Percentiles rank a stretch among this genome's conserved stretches.
phyloP scores from a whole-genome alignment of 2,329 filamentous ascomycete species.

The Endocalyx cinctus region DNA sequence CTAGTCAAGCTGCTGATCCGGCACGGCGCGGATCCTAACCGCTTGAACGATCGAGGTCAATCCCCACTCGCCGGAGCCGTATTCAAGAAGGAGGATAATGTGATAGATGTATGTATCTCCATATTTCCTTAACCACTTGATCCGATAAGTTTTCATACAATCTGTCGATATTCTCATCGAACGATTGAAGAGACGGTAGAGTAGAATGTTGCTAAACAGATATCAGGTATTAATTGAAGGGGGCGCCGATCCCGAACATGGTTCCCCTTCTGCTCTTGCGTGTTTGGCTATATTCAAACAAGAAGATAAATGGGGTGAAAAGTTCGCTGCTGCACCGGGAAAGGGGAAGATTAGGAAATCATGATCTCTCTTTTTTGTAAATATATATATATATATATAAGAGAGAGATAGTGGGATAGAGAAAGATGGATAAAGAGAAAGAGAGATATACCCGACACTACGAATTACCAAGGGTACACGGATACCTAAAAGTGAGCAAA shows the following conservation, averaged over 20 bases:
- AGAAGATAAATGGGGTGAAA: constrained; percentile 44
- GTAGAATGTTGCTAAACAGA: constrained; percentile 1
- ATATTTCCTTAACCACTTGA: background rate
- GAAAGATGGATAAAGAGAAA: too few species aligned
- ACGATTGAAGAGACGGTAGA: background rate
- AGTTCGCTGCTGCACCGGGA: constrained; percentile 45
- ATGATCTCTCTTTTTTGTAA: too few species aligned
- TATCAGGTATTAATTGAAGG: constrained; percentile 42
- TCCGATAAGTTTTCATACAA: background rate
- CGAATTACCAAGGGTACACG: too few species aligned
- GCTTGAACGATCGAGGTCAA: constrained; percentile 63
- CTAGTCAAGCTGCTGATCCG: constrained; percentile 57
- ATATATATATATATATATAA: too few species aligned
- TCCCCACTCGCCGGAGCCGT: constrained; percentile 67
- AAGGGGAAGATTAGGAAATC: constrained; percentile 34
- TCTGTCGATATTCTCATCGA: background rate
- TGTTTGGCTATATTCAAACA: constrained; percentile 50
- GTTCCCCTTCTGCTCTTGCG: constrained; percentile 43
- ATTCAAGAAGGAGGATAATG: constrained; percentile 64
- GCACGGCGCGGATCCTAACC: constrained; percentile 62
- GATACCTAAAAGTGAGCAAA: too few species aligned
- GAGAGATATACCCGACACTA: too few species aligned
- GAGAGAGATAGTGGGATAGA: too few species aligned
- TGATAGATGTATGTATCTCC: constrained; percentile 46
- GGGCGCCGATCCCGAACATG: constrained; percentile 50